These are phyloP conservation scores for Capsicum pubescens DNA, from an alignment of 257 asterid genomes.

Conservation along the genomic window DNA sequence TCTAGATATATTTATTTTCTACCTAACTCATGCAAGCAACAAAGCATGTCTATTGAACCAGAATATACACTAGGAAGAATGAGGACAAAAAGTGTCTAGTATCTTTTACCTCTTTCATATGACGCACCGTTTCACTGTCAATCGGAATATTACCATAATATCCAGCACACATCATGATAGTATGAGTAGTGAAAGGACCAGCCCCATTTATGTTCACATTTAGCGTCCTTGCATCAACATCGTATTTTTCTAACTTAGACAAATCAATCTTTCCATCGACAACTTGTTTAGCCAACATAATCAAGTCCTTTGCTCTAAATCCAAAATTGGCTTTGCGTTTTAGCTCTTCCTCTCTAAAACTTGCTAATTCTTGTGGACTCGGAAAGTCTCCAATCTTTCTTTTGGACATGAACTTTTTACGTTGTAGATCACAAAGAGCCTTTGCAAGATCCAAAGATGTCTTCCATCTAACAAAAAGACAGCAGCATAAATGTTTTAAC, in stretches of 20 bases:
- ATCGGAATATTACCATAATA: conserved; percentile 45
- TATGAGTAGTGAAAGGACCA: conserved; percentile 50
- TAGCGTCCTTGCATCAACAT: neutral
- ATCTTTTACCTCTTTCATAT: conserved; percentile 43
- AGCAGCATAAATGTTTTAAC: neutral
- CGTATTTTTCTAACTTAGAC: conserved; percentile 21
- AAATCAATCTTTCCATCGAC: conserved; percentile 35
- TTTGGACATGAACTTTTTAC: conserved; percentile 10
- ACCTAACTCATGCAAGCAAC: neutral
- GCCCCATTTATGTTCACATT: conserved; percentile 34
- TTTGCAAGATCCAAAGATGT: conserved; percentile 10
- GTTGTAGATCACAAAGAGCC: conserved; percentile 45
- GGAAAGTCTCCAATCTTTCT: conserved; percentile 44
- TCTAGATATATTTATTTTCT: neutral
- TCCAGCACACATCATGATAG: conserved; percentile 55
- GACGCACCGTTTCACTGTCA: conserved; percentile 55
- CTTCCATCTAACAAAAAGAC: neutral
- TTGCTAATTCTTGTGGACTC: conserved; percentile 43
- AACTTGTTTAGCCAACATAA: conserved; percentile 37
- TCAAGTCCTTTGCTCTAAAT: conserved; percentile 36
- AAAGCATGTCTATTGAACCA: neutral
- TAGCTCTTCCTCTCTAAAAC: conserved; percentile 37
- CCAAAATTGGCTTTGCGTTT: conserved; percentile 39
- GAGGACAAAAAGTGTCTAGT: neutral
- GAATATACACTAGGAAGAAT: neutral